Conservation (phyloP, 2,329 filamentous ascomycete genomes). For the Cercospora nicotianae region DNA sequence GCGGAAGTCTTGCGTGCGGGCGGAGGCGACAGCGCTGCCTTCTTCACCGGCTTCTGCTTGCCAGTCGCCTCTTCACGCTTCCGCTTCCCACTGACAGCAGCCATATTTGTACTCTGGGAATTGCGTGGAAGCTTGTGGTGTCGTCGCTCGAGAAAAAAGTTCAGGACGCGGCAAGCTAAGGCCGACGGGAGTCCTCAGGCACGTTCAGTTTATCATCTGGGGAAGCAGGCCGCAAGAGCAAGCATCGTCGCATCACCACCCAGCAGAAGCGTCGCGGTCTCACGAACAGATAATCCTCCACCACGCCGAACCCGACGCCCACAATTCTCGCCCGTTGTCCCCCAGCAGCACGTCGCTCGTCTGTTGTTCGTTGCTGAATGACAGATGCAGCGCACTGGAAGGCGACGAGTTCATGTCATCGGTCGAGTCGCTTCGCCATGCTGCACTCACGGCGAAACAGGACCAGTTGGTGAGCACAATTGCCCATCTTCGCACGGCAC, state of each 20-base stretch:
- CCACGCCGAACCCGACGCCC: constrained; percentile 2
- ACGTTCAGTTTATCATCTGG: neutral
- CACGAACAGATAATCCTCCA: constrained; percentile 9
- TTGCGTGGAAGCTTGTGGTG: neutral
- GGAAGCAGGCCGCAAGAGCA: neutral
- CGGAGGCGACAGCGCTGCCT: constrained; percentile 3
- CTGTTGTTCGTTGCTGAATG: constrained; percentile 39
- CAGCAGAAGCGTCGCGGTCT: constrained; percentile 6
- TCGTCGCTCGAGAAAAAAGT: neutral
- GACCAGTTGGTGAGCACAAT: constrained; percentile 11
- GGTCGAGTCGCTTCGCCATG: constrained; percentile 41
- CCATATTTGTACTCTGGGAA: neutral
- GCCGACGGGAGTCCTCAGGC: neutral
- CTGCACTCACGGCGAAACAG: constrained; percentile 15
- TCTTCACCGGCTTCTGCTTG: constrained; percentile 18
- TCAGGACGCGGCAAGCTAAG: constrained; percentile 2
- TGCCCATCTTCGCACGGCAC: constrained; percentile 5
- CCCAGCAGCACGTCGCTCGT: constrained; percentile 22
- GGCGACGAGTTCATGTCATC: constrained; percentile 49
- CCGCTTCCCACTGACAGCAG: constrained; percentile 7
- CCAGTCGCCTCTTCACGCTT: constrained; percentile 13
- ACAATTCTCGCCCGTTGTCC: neutral
- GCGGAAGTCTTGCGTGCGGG: constrained; percentile 8
- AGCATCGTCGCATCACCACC: constrained; percentile 6
- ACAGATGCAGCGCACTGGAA: constrained; percentile 50